These are phyloP conservation scores for Hypholoma fasciculare DNA, from an alignment of 768 basidiomycete species.

Conservation along the genomic window DNA sequence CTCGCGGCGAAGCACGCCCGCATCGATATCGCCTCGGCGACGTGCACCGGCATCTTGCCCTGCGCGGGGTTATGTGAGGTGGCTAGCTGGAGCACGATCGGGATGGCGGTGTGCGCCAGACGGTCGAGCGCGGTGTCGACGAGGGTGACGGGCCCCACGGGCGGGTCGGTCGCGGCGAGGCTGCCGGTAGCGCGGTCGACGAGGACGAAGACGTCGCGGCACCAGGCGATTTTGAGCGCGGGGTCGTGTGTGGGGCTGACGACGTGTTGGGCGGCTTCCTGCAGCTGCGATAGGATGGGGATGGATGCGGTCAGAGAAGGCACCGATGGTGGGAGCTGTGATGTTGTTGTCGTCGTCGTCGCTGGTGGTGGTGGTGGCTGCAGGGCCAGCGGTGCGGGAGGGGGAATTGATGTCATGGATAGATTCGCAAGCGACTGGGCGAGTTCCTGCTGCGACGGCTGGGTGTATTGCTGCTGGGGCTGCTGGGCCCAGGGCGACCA, in stretches of 20 bases:
- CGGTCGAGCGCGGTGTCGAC: conserved; percentile 58
- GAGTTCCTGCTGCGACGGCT: neutral
- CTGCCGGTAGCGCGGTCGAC: conserved; percentile 48
- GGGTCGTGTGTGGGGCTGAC: conserved; percentile 60
- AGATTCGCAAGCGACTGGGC: conserved; percentile 21
- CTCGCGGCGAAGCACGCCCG: conserved; percentile 73
- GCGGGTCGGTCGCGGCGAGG: conserved; percentile 39
- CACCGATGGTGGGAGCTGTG: conserved; percentile 14
- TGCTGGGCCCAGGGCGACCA: conserved; percentile 20
- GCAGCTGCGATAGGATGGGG: conserved; percentile 62
- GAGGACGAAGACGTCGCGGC: conserved; percentile 78
- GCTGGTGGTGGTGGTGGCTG: conserved; percentile 8
- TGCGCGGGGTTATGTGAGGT: conserved; percentile 13
- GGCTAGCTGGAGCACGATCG: conserved; percentile 61
- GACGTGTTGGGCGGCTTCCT: conserved; percentile 48
- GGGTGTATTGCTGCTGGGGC: conserved; percentile 15
- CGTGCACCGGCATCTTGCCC: conserved; percentile 33
- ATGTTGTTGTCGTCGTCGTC: conserved; percentile 5
- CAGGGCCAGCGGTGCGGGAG: conserved; percentile 24
- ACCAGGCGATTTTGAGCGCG: conserved; percentile 70
- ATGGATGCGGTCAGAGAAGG: conserved; percentile 68
- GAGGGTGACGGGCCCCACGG: conserved; percentile 54
- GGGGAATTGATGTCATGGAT: conserved; percentile 20
- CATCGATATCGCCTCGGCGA: conserved; percentile 75
- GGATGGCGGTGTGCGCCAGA: conserved; percentile 65